These are phyloP conservation scores for Penicillium sp. DNA, from an alignment of 2,329 filamentous ascomycete species.

Conservation along the genomic window DNA sequence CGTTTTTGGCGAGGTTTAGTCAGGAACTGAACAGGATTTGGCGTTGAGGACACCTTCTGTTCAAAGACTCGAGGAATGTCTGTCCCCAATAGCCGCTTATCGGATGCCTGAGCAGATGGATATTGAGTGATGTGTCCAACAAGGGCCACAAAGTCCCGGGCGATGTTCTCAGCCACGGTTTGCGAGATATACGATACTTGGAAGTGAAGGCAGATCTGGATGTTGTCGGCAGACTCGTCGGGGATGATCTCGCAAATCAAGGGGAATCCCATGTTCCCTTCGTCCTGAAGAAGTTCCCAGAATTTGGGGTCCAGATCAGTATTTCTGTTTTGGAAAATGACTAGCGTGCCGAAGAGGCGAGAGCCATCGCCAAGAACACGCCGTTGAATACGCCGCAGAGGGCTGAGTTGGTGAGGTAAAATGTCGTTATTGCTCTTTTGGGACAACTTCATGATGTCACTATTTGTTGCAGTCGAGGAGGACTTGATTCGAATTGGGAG, in stretches of 20 bases:
- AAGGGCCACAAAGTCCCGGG: slow-evolving; percentile 32
- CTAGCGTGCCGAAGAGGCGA: slow-evolving; percentile 73
- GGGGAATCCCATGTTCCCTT: slow-evolving; percentile 63
- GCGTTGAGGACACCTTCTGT: slow-evolving; percentile 8
- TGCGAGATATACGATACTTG: slow-evolving; percentile 39
- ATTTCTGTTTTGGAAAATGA: slow-evolving; percentile 71
- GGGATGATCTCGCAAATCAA: slow-evolving; percentile 74
- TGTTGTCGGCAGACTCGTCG: slow-evolving; percentile 49
- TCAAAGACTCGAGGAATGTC: slow-evolving; percentile 32
- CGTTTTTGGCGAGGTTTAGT: slow-evolving; percentile 12
- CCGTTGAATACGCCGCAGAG: slow-evolving; percentile 69
- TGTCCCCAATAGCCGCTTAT: slow-evolving; percentile 23
- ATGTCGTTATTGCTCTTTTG: slow-evolving; percentile 63
- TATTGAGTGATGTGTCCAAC: slow-evolving; percentile 38
- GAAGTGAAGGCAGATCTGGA: slow-evolving; percentile 65
- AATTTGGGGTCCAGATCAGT: slow-evolving; percentile 47
- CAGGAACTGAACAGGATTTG: not conserved
- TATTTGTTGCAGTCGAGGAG: slow-evolving; percentile 49
- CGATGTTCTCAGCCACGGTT: slow-evolving; percentile 26
- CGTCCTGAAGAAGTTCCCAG: slow-evolving; percentile 53
- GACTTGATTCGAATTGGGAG: slow-evolving; percentile 67
- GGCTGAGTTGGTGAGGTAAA: slow-evolving; percentile 70
- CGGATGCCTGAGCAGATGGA: slow-evolving; percentile 32
- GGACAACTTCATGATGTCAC: slow-evolving; percentile 59
- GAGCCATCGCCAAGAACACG: slow-evolving; percentile 47